A percentile compares a stretch with the other conserved stretches of the same genome.
These are phyloP conservation scores for Gamarada debralockiae DNA, from an alignment of 495 filamentous ascomycete genomes.

Conservation along the genomic window DNA sequence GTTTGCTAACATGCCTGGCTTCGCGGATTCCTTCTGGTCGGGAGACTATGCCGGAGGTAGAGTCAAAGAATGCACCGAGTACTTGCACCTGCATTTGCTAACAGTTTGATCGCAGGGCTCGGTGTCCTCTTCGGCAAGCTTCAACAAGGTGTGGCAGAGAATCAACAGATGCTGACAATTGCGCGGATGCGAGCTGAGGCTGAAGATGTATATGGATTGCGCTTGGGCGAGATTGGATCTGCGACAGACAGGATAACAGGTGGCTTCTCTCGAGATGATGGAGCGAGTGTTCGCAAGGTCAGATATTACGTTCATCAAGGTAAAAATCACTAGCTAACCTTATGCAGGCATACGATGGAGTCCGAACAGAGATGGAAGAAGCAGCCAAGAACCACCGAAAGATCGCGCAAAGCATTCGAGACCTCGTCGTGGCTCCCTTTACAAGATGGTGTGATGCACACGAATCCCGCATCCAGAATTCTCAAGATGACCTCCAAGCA, in stretches of 20 bases:
- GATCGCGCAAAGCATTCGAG: slow-evolving; percentile 92
- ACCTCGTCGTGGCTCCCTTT: slow-evolving; percentile 92
- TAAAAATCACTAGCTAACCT: slow-evolving; percentile 1
- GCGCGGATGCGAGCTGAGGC: slow-evolving; percentile 94
- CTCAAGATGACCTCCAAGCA: slow-evolving; percentile 85
- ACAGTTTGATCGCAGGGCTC: slow-evolving; percentile 51
- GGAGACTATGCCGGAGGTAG: slow-evolving; percentile 85
- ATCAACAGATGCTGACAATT: slow-evolving; percentile 87
- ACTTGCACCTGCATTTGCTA: slow-evolving; percentile 24
- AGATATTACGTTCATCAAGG: neutral
- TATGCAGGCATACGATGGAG: slow-evolving; percentile 84
- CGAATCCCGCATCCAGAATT: slow-evolving; percentile 82
- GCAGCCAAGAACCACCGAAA: slow-evolving; percentile 88
- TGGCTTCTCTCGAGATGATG: slow-evolving; percentile 93
- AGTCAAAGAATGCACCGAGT: slow-evolving; percentile 16
- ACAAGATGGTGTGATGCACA: slow-evolving; percentile 94
- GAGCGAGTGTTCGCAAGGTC: slow-evolving; percentile 92
- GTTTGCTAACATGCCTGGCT: slow-evolving; percentile 62
- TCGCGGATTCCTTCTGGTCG: slow-evolving; percentile 89
- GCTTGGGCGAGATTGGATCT: slow-evolving; percentile 77
- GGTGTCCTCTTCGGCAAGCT: slow-evolving; percentile 96
- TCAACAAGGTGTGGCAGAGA: slow-evolving; percentile 92
- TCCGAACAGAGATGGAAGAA: slow-evolving; percentile 91
- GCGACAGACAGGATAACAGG: slow-evolving; percentile 74
- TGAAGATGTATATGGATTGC: slow-evolving; percentile 82